Evolutionary conservation across 2,329 filamentous ascomycete species (phyloP).

Genomic region (Cytospora piceae): DNA sequence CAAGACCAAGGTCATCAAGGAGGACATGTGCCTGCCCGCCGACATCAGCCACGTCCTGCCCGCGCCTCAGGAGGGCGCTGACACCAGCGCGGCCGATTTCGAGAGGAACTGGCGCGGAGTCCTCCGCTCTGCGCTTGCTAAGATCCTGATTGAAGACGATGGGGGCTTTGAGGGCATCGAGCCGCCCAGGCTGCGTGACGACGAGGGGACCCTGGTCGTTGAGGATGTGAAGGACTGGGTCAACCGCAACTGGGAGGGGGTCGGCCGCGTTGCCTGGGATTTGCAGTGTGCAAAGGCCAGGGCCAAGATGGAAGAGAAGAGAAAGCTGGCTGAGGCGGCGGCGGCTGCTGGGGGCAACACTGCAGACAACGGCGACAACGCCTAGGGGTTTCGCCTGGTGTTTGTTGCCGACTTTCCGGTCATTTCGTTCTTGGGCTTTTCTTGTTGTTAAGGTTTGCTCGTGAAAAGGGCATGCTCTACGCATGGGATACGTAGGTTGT

Average conservation of each 20-base stretch:
- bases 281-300: constrained; percentile 28
- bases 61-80: constrained; percentile 33
- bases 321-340: background rate
- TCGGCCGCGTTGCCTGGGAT: constrained; percentile 37
- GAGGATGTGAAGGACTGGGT: constrained; percentile 50
- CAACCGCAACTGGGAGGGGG: constrained; percentile 40
- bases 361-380: background rate
- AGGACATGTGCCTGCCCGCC: constrained; percentile 45
- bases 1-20: constrained; percentile 31
- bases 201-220: constrained; percentile 49
- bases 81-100: constrained; percentile 7
- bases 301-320: constrained; percentile 23
- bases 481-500: background rate
- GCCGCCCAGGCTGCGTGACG: constrained; percentile 37
- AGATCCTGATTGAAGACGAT: constrained; percentile 53
- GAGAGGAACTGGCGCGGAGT: constrained; percentile 40
- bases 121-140: constrained; percentile 50
- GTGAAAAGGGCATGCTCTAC: background rate
- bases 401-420: background rate
- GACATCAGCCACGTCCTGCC: constrained; percentile 49
- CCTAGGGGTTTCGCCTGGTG: background rate
- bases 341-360: background rate
- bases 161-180: constrained; percentile 41
- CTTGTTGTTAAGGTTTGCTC: background rate
- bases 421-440: background rate